phyloP scores from a whole-genome alignment of 345 rosid species.

The Acer campestre region DNA sequence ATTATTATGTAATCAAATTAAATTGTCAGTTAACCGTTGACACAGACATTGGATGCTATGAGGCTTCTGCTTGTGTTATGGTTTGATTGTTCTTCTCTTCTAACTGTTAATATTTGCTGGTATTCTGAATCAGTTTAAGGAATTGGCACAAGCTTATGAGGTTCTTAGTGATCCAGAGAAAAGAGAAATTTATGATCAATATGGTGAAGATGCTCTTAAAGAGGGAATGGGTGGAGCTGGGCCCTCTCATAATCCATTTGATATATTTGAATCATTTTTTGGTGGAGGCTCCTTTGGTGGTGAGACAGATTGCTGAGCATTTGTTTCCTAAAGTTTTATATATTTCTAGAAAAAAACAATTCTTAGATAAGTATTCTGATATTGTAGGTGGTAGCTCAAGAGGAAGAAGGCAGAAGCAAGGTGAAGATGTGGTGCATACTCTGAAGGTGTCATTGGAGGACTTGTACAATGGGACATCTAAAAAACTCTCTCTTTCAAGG shows the following conservation, averaged over 20 bases:
- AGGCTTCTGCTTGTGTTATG: neutral
- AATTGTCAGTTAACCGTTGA: neutral
- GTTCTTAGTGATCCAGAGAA: conserved; percentile 70
- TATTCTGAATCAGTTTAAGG: conserved; percentile 51
- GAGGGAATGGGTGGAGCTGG: conserved; percentile 77
- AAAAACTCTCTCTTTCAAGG: conserved; percentile 63
- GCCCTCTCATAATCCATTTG: conserved; percentile 55
- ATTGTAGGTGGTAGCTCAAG: conserved; percentile 50
- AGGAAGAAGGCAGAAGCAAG: conserved; percentile 58
- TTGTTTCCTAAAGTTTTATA: neutral
- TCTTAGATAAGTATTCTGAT: neutral
- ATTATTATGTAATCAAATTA: neutral
- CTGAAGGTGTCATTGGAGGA: conserved; percentile 64
- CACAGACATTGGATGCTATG: neutral
- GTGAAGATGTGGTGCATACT: conserved; percentile 59
- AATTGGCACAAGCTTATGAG: conserved; percentile 69
- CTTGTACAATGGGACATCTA: conserved; percentile 57
- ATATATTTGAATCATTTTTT: conserved; percentile 61
- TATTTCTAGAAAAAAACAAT: conserved; percentile 9
- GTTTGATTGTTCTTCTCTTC: neutral
- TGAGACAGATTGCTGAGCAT: conserved; percentile 14
- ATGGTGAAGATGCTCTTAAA: conserved; percentile 68
- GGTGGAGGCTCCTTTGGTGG: conserved; percentile 51
- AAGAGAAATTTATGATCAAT: conserved; percentile 65
- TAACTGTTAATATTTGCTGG: conserved; percentile 14